These are phyloP conservation scores for Candida tibetensis DNA, from an alignment of 805 yeast genomes.

Conservation along the genomic window DNA sequence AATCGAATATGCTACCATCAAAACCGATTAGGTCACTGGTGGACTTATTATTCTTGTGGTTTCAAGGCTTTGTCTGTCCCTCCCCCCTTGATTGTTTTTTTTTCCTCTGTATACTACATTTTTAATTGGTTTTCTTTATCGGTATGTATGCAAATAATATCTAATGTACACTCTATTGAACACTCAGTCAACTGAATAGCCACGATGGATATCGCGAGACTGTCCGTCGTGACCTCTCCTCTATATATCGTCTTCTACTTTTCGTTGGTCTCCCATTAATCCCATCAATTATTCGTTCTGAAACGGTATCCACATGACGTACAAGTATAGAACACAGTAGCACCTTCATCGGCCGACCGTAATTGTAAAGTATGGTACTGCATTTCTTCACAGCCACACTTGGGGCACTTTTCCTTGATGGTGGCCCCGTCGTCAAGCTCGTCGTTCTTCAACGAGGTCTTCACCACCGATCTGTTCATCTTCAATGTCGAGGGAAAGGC, in stretches of 20 bases:
- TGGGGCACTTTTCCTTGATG: conserved; percentile 96
- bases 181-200: too few relatives aligned
- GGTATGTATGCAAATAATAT: neutral
- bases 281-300: conserved; percentile 88
- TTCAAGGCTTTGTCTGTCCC: too few relatives aligned
- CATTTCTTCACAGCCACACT: conserved; percentile 98
- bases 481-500: conserved; percentile 89
- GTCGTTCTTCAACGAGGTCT: conserved; percentile 70
- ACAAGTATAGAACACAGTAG: conserved; percentile 97
- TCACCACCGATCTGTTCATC: conserved; percentile 84
- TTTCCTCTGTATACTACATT: too few relatives aligned
- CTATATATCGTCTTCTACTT: too few relatives aligned
- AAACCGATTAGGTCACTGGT: conserved; percentile 15
- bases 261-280: too few relatives aligned
- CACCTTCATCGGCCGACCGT: conserved; percentile 99
- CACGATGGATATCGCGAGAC: too few relatives aligned
- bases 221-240: too few relatives aligned
- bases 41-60: too few relatives aligned
- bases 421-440: conserved; percentile 95
- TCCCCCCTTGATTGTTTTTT: too few relatives aligned
- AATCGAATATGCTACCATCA: conserved; percentile 63
- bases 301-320: conserved; percentile 88
- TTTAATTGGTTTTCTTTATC: too few relatives aligned
- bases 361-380: conserved; percentile 94
- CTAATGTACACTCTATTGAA: neutral